These are phyloP conservation scores for Neonothopanus nambi DNA, from an alignment of 1,284 basidiomycete genomes.

Conservation along the genomic window DNA sequence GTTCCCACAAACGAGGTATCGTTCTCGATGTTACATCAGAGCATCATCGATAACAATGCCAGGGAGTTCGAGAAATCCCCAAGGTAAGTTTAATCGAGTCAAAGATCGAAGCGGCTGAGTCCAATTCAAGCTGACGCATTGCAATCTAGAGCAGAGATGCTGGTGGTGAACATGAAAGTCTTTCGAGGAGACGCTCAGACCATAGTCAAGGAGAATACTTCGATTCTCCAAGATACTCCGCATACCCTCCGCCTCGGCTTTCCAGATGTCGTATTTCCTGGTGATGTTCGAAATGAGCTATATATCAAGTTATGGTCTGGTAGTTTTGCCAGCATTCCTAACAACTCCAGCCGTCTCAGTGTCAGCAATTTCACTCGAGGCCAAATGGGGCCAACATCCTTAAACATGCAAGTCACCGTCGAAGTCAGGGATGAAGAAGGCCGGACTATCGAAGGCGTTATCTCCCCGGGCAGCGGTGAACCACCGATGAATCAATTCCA, in stretches of 20 bases:
- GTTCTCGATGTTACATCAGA: conserved; percentile 94
- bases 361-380: conserved; percentile 62
- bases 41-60: conserved; percentile 81
- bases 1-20: conserved; percentile 81
- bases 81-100: conserved; percentile 58
- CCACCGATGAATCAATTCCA: conserved; percentile 78
- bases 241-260: conserved; percentile 91
- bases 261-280: conserved; percentile 94
- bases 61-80: conserved; percentile 86
- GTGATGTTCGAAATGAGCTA: conserved; percentile 89
- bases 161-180: conserved; percentile 88
- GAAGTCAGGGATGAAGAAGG: conserved; percentile 86
- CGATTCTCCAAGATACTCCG: conserved; percentile 81
- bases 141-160: conserved; percentile 70
- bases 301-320: conserved; percentile 95
- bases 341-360: conserved; percentile 53
- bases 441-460: conserved; percentile 68
- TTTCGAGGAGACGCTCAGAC: conserved; percentile 82
- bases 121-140: conserved; percentile 12
- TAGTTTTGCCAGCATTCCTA: conserved; percentile 61
- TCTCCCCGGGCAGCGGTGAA: conserved; percentile 87
- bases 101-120: not conserved
- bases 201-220: conserved; percentile 84
- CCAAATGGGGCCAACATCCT: conserved; percentile 50
- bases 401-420: conserved; percentile 87